A percentile compares a stretch with the other conserved stretches of the same genome.
phyloP scores from a whole-genome alignment of 371 early-diverging fungal genomes.

The Basidiobolus meristosporus region DNA sequence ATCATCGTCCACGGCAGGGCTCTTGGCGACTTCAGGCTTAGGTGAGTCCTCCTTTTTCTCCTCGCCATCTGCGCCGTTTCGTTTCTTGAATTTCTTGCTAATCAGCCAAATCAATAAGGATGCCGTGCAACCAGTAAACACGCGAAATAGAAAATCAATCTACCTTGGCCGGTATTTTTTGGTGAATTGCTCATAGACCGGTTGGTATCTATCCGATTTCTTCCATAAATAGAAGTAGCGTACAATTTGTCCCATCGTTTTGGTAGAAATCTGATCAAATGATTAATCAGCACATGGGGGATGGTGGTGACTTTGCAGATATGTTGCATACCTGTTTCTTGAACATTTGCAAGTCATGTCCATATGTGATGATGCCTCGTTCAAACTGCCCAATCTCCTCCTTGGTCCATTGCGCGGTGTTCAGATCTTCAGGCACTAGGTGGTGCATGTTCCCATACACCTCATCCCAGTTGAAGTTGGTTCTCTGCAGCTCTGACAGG shows the following conservation, averaged over 20 bases:
- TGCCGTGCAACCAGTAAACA: neutral
- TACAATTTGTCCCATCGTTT: slow-evolving; percentile 38
- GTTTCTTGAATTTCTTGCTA: too few species aligned
- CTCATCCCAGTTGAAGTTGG: slow-evolving; percentile 25
- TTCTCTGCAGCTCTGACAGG: slow-evolving; percentile 25
- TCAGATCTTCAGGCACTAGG: slow-evolving; percentile 24
- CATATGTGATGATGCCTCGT: slow-evolving; percentile 36
- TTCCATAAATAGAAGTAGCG: slow-evolving; percentile 55
- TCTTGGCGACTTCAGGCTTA: too few species aligned
- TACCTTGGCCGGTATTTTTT: slow-evolving; percentile 44
- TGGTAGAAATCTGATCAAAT: slow-evolving; percentile 11
- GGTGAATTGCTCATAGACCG: slow-evolving; percentile 49
- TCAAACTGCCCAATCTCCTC: slow-evolving; percentile 41
- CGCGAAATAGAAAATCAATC: slow-evolving; percentile 1
- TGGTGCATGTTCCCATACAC: slow-evolving; percentile 28
- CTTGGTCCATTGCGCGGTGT: slow-evolving; percentile 33
- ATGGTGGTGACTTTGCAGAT: too few species aligned
- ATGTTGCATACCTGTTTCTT: slow-evolving; percentile 22
- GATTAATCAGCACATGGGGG: too few species aligned
- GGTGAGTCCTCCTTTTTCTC: too few species aligned
- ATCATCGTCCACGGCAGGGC: too few species aligned
- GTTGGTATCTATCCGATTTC: slow-evolving; percentile 41
- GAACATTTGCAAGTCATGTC: slow-evolving; percentile 46
- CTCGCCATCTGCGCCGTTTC: too few species aligned
- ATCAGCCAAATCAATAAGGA: neutral